These are phyloP conservation scores for Fraxinus anomala DNA, from an alignment of 257 asterid species.

Conservation along the genomic window DNA sequence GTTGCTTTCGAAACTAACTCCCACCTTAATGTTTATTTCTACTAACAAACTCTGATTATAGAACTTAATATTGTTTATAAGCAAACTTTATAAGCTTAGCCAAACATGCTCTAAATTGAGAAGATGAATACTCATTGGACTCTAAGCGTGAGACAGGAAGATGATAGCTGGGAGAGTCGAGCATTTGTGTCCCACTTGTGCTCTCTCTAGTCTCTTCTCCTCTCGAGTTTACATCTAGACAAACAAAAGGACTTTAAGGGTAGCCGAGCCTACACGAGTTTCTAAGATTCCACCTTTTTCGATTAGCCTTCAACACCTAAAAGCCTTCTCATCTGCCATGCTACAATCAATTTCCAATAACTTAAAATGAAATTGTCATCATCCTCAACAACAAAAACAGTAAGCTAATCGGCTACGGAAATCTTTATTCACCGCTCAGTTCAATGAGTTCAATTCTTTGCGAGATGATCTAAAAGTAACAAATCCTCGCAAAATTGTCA, in stretches of 20 bases:
- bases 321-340: background rate
- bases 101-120: background rate
- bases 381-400: background rate
- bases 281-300: background rate
- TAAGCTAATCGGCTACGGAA: background rate
- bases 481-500: background rate
- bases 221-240: background rate
- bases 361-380: background rate
- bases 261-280: background rate
- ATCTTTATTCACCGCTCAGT: background rate
- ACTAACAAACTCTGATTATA: background rate
- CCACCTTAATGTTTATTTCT: background rate
- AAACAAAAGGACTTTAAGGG: background rate
- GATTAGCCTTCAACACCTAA: background rate
- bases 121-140: background rate
- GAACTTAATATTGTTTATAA: background rate
- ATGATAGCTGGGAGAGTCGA: background rate
- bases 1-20: background rate
- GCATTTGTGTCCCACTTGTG: background rate
- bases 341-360: background rate
- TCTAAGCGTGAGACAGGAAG: background rate
- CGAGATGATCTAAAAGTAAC: background rate
- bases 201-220: background rate
- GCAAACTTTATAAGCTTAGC: background rate
- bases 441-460: background rate